phyloP scores from a whole-genome alignment of 495 filamentous ascomycete species.

The Penicillium samsonianum region DNA sequence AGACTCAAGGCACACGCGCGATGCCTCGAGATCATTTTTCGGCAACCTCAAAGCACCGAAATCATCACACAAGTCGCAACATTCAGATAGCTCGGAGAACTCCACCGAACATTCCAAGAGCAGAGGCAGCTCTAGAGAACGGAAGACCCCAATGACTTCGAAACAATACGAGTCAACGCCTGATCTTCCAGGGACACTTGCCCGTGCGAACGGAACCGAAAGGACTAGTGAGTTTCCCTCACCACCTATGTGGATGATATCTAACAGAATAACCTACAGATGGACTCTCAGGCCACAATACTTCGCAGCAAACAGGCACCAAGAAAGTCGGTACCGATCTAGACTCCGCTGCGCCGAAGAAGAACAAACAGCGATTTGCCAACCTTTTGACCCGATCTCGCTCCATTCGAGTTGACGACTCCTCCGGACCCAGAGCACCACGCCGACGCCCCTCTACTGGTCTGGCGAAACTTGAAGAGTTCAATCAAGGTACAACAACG shows the following conservation, averaged over 20 bases:
- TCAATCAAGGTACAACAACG: slow-evolving; percentile 30
- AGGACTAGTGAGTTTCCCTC: slow-evolving; percentile 29
- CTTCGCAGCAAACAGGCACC: slow-evolving; percentile 21
- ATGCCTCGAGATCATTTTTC: slow-evolving; percentile 58
- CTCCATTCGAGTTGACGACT: slow-evolving; percentile 61
- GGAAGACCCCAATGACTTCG: slow-evolving; percentile 34
- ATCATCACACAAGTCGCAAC: slow-evolving; percentile 47
- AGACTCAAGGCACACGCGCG: slow-evolving; percentile 51
- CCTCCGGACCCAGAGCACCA: slow-evolving; percentile 35
- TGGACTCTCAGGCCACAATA: slow-evolving; percentile 25
- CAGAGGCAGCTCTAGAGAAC: slow-evolving; percentile 46
- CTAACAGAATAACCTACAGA: slow-evolving; percentile 25
- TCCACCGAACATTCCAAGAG: slow-evolving; percentile 46
- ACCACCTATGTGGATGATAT: neutral
- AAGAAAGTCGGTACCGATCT: slow-evolving; percentile 37
- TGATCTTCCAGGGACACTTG: slow-evolving; percentile 39
- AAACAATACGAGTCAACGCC: slow-evolving; percentile 46
- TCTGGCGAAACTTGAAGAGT: slow-evolving; percentile 45
- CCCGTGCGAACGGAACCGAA: slow-evolving; percentile 34
- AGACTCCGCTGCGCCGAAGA: slow-evolving; percentile 37
- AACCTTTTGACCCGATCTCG: slow-evolving; percentile 65
- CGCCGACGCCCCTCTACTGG: slow-evolving; percentile 48
- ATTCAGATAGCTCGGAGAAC: slow-evolving; percentile 44
- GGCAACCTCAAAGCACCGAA: slow-evolving; percentile 57
- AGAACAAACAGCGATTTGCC: slow-evolving; percentile 53